These are phyloP conservation scores for Trichoderma pleuroti DNA, from an alignment of 2,329 filamentous ascomycete species.

Conservation along the genomic window DNA sequence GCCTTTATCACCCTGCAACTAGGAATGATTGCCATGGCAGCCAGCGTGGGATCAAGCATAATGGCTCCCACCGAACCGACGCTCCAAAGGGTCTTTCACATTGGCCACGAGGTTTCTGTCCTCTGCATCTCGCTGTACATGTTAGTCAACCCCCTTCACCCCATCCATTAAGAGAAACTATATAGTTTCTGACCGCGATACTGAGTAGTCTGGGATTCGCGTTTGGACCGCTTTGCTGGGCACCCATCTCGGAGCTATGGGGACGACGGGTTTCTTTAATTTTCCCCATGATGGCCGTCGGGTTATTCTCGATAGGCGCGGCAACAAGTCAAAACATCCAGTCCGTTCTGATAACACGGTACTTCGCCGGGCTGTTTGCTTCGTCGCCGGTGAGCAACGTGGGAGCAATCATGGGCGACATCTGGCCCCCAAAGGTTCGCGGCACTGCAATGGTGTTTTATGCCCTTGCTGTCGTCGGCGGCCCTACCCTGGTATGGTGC, in stretches of 20 bases:
- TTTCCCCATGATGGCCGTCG: slow-evolving; percentile 41
- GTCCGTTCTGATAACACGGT: slow-evolving; percentile 58
- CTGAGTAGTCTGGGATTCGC: slow-evolving; percentile 44
- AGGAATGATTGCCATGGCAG: background rate
- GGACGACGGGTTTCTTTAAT: slow-evolving; percentile 44
- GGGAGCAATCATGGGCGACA: slow-evolving; percentile 59
- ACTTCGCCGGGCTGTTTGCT: slow-evolving; percentile 61
- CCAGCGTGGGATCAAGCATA: background rate
- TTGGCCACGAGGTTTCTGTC: background rate
- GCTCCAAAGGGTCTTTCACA: background rate
- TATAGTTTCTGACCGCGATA: background rate
- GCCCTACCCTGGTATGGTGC: slow-evolving; percentile 44
- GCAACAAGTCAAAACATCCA: slow-evolving; percentile 55
- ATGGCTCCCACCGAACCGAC: background rate
- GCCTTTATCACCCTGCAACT: background rate
- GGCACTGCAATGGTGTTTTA: slow-evolving; percentile 60
- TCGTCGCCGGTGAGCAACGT: slow-evolving; percentile 59
- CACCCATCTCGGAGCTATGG: slow-evolving; percentile 54
- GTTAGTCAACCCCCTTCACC: background rate
- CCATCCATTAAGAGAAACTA: accelerated
- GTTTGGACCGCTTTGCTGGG: slow-evolving; percentile 50
- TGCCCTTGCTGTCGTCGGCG: slow-evolving; percentile 56
- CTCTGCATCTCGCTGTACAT: slow-evolving; percentile 1
- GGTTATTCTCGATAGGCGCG: slow-evolving; percentile 58
- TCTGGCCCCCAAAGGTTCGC: slow-evolving; percentile 50